These are phyloP conservation scores for Monosporascus ibericus DNA, from an alignment of 2,329 filamentous ascomycete species.

Conservation along the genomic window DNA sequence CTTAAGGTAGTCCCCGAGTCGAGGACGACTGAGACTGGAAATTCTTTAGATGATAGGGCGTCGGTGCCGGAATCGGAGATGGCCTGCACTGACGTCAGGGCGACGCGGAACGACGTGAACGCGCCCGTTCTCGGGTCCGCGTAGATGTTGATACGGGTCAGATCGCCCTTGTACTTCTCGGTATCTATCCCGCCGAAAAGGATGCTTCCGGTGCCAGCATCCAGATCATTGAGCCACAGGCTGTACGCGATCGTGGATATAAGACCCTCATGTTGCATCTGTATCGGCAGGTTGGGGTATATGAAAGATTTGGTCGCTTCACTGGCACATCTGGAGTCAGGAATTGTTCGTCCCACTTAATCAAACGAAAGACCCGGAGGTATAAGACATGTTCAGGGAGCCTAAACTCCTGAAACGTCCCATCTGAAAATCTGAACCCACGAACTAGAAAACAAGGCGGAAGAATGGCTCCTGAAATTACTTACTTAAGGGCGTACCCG, in stretches of 20 bases:
- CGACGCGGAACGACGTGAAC: constrained; percentile 42
- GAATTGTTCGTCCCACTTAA: too few species aligned
- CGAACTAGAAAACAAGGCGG: too few species aligned
- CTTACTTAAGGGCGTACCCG: constrained; percentile 46
- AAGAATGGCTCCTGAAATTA: too few species aligned
- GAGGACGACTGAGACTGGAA: constrained; percentile 56
- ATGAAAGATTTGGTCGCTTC: constrained; percentile 17
- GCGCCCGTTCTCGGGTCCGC: constrained; percentile 29
- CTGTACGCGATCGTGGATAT: constrained; percentile 67
- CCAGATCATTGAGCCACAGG: constrained; percentile 58
- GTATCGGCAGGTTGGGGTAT: constrained; percentile 57
- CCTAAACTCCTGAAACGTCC: too few species aligned
- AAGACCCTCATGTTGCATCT: constrained; percentile 54
- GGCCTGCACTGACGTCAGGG: constrained; percentile 41
- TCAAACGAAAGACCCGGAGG: too few species aligned
- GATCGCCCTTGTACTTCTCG: constrained; percentile 60
- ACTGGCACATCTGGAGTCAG: constrained; percentile 31
- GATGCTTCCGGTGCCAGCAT: constrained; percentile 60
- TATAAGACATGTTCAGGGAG: too few species aligned
- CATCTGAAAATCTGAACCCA: too few species aligned
- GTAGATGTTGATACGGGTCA: constrained; percentile 57
- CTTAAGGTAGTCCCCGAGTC: constrained; percentile 71
- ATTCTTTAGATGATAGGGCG: constrained; percentile 32
- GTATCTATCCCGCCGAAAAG: constrained; percentile 79
- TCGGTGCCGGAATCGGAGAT: constrained; percentile 44